These are phyloP conservation scores for Sungouiella blattae DNA, from an alignment of 805 yeast species.

Conservation along the genomic window DNA sequence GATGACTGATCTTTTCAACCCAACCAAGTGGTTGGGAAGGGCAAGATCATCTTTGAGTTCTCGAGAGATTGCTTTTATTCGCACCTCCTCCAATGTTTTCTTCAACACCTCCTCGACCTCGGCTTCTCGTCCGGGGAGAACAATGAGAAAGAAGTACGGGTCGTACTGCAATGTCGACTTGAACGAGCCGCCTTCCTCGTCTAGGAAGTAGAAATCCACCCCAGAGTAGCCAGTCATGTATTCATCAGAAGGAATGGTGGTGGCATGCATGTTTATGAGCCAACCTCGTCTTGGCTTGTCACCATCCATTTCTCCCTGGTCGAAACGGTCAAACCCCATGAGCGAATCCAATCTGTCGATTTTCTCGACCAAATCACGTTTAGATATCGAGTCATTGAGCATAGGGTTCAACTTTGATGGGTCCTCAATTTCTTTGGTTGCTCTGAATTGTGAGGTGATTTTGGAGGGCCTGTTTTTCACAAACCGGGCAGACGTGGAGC, in stretches of 20 bases:
- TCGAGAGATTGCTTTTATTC: conserved; percentile 52
- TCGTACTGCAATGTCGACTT: conserved; percentile 79
- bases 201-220: conserved; percentile 90
- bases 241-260: conserved; percentile 60
- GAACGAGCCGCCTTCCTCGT: conserved; percentile 95
- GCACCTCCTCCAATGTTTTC: conserved; percentile 57
- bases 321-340: conserved; percentile 86
- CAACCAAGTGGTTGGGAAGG: conserved; percentile 82
- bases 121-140: conserved; percentile 56
- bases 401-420: conserved; percentile 28
- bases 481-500: conserved; percentile 51
- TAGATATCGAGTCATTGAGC: conserved; percentile 37
- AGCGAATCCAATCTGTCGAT: conserved; percentile 68
- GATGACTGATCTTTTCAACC: conserved; percentile 61
- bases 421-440: conserved; percentile 17
- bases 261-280: conserved; percentile 92
- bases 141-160: conserved; percentile 79
- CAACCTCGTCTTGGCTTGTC: conserved; percentile 66
- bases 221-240: conserved; percentile 72
- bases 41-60: conserved; percentile 74
- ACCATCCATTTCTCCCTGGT: conserved; percentile 59
- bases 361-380: conserved; percentile 51
- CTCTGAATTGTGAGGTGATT: conserved; percentile 10
- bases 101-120: conserved; percentile 86
- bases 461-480: conserved; percentile 39